Evolutionary conservation across 768 basidiomycete genomes (phyloP).

Genomic region (Flagelloscypha sp.): DNA sequence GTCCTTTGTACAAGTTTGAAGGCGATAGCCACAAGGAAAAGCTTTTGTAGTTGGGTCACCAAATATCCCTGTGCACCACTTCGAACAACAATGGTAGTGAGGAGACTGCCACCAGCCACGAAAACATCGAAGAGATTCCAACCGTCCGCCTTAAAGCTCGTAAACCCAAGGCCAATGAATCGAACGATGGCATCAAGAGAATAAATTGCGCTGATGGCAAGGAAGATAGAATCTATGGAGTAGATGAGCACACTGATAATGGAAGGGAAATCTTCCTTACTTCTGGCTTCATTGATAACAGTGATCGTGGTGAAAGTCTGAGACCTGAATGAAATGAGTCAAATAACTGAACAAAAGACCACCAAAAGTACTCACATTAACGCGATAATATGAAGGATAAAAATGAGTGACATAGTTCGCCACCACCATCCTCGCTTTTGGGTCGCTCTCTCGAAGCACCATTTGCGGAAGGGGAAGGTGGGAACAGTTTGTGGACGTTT

Average conservation of each 20-base stretch:
- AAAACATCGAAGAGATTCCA: conserved; percentile 92
- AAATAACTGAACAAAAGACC: conserved; percentile 2
- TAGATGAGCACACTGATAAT: too few species aligned
- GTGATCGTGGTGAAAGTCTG: conserved; percentile 57
- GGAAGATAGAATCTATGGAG: conserved; percentile 70
- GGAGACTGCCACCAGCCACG: conserved; percentile 72
- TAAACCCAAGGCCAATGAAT: conserved; percentile 77
- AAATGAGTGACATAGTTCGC: conserved; percentile 66
- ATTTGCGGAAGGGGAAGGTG: conserved; percentile 44
- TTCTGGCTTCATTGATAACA: conserved; percentile 46
- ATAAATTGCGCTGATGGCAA: conserved; percentile 65
- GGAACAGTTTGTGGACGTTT: conserved; percentile 67
- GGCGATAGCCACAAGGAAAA: conserved; percentile 88
- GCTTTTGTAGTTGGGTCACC: conserved; percentile 68
- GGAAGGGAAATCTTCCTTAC: conserved; percentile 29
- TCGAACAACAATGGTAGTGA: conserved; percentile 70
- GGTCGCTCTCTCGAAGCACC: conserved; percentile 91
- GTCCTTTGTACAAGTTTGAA: conserved; percentile 91
- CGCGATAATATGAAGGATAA: conserved; percentile 71
- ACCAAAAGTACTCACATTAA: conserved; percentile 53
- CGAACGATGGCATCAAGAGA: conserved; percentile 70
- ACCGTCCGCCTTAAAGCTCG: conserved; percentile 78
- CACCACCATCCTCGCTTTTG: conserved; percentile 94
- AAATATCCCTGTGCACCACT: conserved; percentile 36
- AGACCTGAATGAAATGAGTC: conserved; percentile 44